phyloP scores from a whole-genome alignment of 1,284 basidiomycete genomes.

The Trichosporon coremiiforme region DNA sequence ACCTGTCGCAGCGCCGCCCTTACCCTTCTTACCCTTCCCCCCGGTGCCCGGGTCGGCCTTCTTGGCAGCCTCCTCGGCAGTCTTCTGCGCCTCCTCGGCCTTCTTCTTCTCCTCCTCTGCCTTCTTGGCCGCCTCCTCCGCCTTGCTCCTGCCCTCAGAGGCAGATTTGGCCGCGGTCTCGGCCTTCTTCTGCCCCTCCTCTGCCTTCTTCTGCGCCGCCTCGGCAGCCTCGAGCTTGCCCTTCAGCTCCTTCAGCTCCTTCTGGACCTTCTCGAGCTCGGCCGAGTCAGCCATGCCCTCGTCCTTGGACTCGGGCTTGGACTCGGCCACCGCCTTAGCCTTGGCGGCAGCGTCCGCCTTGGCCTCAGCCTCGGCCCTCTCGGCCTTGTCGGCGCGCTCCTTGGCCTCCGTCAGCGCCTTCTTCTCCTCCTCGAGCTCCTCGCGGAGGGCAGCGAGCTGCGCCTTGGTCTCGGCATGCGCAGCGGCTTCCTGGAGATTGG shows the following conservation, averaged over 20 bases:
- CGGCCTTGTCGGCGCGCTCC: conserved; percentile 12
- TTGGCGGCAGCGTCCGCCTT: conserved; percentile 32
- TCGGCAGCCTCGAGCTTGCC: conserved; percentile 18
- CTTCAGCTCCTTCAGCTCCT: conserved; percentile 27
- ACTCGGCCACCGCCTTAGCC: conserved; percentile 30
- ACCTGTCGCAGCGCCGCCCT: conserved; percentile 24
- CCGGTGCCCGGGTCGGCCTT: not conserved
- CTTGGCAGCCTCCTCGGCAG: not conserved
- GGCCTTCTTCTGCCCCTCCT: conserved; percentile 1
- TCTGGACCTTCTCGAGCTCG: conserved; percentile 39
- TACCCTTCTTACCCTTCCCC: conserved; percentile 30
- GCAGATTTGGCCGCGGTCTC: conserved; percentile 20
- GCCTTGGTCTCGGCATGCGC: conserved; percentile 36
- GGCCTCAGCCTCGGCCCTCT: conserved; percentile 32
- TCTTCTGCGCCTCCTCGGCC: not conserved
- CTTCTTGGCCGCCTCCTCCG: not conserved
- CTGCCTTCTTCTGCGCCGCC: conserved; percentile 4
- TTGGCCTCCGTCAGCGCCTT: conserved; percentile 27
- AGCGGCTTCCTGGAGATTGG: conserved; percentile 32
- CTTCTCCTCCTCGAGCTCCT: conserved; percentile 36
- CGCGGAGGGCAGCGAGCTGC: conserved; percentile 41
- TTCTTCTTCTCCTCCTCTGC: conserved; percentile 14
- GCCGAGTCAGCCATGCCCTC: conserved; percentile 39
- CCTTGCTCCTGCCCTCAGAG: not conserved
- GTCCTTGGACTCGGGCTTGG: conserved; percentile 31